These are phyloP conservation scores for Apiospora sp. DNA, from an alignment of 2,329 filamentous ascomycete species.

Conservation along the genomic window DNA sequence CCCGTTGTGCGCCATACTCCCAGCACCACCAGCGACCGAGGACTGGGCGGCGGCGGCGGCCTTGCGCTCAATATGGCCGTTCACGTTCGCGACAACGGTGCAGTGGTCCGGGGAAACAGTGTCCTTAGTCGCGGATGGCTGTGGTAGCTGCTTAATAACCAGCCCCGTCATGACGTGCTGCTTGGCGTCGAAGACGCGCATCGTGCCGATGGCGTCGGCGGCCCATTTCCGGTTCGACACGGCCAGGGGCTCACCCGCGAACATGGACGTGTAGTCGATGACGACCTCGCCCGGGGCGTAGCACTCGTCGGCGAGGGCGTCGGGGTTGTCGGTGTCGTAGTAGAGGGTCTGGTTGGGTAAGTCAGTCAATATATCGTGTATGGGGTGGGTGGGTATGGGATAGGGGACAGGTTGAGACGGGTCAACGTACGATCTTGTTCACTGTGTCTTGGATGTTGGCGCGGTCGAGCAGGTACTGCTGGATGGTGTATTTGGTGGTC, in stretches of 20 bases:
- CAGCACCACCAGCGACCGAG: background rate
- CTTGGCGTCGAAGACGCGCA: constrained; percentile 31
- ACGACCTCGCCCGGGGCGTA: constrained; percentile 36
- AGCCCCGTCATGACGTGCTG: constrained; percentile 31
- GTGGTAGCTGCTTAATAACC: constrained; percentile 35
- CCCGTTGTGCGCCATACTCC: background rate
- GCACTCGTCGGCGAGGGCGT: constrained; percentile 37
- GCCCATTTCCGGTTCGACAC: constrained; percentile 36
- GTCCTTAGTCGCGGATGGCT: constrained; percentile 27
- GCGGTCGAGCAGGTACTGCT: constrained; percentile 43
- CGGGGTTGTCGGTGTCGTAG: constrained; percentile 36
- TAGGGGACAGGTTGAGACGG: no score
- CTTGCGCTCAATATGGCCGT: constrained; percentile 36
- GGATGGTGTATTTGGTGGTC: constrained; percentile 40
- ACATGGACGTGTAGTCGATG: constrained; percentile 43
- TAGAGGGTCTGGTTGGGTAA: constrained; percentile 34
- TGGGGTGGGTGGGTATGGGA: background rate
- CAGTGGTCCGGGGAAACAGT: constrained; percentile 33
- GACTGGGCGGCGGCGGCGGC: constrained; percentile 26
- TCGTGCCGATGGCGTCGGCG: constrained; percentile 28
- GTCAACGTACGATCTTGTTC: constrained; percentile 37
- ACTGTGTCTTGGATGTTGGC: constrained; percentile 44
- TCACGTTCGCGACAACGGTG: constrained; percentile 34
- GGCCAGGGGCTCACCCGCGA: constrained; percentile 37
- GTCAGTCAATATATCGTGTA: no score